These are phyloP conservation scores for Cyclostephanos invisitatus DNA, from an alignment of 108 stramenopile species.

Conservation along the genomic window DNA sequence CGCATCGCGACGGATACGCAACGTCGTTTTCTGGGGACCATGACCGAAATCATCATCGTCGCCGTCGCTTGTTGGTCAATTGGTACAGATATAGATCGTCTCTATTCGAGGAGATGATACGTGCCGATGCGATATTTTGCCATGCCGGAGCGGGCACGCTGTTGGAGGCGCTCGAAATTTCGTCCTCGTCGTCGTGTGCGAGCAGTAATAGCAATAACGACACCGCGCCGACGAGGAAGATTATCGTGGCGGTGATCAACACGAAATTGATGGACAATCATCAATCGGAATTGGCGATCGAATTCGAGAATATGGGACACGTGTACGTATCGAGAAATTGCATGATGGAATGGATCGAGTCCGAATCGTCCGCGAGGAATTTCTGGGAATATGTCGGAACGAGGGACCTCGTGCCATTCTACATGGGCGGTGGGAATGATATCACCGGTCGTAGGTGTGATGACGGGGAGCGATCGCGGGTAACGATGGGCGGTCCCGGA, in stretches of 20 bases:
- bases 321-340: conserved; percentile 49
- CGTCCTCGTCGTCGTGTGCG: background rate
- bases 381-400: conserved; percentile 32
- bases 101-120: conserved; percentile 73
- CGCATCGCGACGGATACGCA: no score
- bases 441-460: background rate
- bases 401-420: conserved; percentile 30
- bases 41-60: background rate
- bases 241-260: conserved; percentile 89
- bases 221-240: conserved; percentile 25
- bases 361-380: conserved; percentile 13
- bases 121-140: conserved; percentile 82
- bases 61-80: conserved; percentile 13
- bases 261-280: conserved; percentile 93
- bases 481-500: no score
- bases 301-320: conserved; percentile 69
- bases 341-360: conserved; percentile 26
- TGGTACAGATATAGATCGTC: conserved; percentile 82
- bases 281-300: conserved; percentile 89
- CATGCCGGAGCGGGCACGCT: conserved; percentile 96
- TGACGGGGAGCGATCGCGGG: background rate
- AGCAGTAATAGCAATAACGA: no score
- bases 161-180: conserved; percentile 73
- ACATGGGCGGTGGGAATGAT: background rate
- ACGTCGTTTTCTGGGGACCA: background rate